Evolutionary conservation across 345 rosid genomes (phyloP), one percentile per base, ranked within the genome.

Genomic region (Lumnitzera littorea): DNA sequence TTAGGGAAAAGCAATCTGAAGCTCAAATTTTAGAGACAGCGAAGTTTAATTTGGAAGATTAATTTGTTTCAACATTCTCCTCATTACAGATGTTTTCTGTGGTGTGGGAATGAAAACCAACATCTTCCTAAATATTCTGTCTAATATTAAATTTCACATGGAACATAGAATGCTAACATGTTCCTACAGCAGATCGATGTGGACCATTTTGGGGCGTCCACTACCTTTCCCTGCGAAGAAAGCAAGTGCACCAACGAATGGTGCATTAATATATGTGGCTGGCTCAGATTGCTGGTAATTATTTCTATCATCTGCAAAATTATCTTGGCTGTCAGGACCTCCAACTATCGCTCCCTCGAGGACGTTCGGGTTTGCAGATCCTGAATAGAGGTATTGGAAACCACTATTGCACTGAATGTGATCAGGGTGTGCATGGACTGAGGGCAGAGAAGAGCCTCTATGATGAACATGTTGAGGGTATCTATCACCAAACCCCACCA

Each of bases 371-470:
- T 87, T 82, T 11, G 83, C 76, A 12, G 84, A 75, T 12, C 70
- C 23, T 2, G 88, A 78, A 58, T 71, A 5, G 15, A 84, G 68
- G 70, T 82, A 82, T 49, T 76, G 82, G 50, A 80, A 82, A 6
- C 94, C 87, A 58, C 70, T 51, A 65, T 50, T 68, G 72, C 94
- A 87, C 20, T 72, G 57, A 62, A 87, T 80, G 48, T 50, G 76
- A 46, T 56, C 54, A 0, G 89, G 90, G 50, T 87, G 94, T 15
- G 73, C 56, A 4, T 53, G 70, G 31, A 78, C 57, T 3, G 96
- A 90, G 29, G 96, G 96, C 51, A 83, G 31, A 7, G 99, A 94
- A 31, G 97, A 82, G 0, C 95, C 99, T 61, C 99, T 80, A 73
- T 90, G 99, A 73, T 94, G 99, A 24, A 90, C 78, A 51, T 73